These are phyloP conservation scores for Globisporangium perplexum DNA, from an alignment of 352 stramenopile species.

Conservation along the genomic window DNA sequence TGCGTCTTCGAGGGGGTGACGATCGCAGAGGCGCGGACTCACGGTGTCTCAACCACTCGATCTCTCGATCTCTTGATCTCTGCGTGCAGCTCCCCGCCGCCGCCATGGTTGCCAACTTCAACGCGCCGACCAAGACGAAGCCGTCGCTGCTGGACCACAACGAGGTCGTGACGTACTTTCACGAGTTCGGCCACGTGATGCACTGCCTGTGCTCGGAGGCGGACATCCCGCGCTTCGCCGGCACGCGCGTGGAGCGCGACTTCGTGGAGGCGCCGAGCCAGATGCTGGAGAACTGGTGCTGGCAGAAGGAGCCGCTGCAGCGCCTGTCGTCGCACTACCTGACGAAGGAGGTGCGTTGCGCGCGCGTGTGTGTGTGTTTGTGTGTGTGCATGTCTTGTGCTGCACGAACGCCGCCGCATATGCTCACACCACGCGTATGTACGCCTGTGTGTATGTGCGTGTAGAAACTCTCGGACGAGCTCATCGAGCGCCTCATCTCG, in stretches of 20 bases:
- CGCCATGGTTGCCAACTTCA: slow-evolving; percentile 91
- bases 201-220: slow-evolving; percentile 85
- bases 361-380: too few species aligned
- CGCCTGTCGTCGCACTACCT: slow-evolving; percentile 84
- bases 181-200: slow-evolving; percentile 90
- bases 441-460: too few species aligned
- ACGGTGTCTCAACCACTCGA: neutral
- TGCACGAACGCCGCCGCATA: too few species aligned
- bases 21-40: neutral
- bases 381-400: neutral
- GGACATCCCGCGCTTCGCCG: slow-evolving; percentile 69
- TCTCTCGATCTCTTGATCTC: slow-evolving; percentile 8
- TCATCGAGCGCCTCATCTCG: slow-evolving; percentile 76
- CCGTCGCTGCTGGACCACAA: slow-evolving; percentile 74
- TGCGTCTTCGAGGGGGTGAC: neutral
- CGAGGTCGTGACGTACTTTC: slow-evolving; percentile 88
- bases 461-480: slow-evolving; percentile 79
- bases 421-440: too few species aligned
- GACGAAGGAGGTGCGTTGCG: slow-evolving; percentile 39
- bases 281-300: slow-evolving; percentile 91
- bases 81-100: slow-evolving; percentile 54
- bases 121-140: slow-evolving; percentile 68
- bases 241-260: slow-evolving; percentile 76
- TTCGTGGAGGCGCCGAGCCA: slow-evolving; percentile 90
- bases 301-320: slow-evolving; percentile 80